phyloP scores from a whole-genome alignment of 2,329 filamentous ascomycete genomes.

The Akanthomyces muscarius region DNA sequence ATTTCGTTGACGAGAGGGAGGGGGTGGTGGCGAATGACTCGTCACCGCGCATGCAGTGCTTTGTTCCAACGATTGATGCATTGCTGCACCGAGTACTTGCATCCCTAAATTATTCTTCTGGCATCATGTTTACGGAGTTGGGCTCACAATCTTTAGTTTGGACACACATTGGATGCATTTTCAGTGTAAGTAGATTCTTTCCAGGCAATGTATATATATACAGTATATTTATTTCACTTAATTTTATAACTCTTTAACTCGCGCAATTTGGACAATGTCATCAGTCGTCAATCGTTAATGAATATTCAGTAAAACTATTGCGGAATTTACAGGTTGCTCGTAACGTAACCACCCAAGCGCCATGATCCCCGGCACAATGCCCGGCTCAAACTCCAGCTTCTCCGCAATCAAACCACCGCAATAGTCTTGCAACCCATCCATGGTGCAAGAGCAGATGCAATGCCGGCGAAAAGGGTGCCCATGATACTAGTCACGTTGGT shows the following conservation, averaged over 20 bases:
- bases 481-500: slow-evolving; percentile 21
- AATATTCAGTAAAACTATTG: not conserved
- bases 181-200: not conserved
- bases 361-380: not conserved
- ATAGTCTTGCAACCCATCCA: not conserved
- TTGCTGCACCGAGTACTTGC: not conserved
- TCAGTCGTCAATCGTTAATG: not conserved
- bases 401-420: too few relatives aligned
- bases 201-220: not conserved
- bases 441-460: slow-evolving; percentile 12
- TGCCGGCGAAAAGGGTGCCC: slow-evolving; percentile 21
- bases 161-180: not conserved
- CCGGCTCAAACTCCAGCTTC: not conserved
- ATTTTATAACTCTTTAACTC: not conserved
- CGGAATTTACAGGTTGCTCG: not conserved
- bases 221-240: not conserved
- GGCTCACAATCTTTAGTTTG: not conserved
- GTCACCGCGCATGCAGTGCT: not conserved
- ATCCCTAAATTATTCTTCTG: not conserved
- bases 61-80: not conserved
- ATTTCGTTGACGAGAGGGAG: too few relatives aligned
- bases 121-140: slow-evolving; percentile 6
- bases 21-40: not conserved
- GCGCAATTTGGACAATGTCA: not conserved
- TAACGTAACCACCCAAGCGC: not conserved